Evolutionary conservation across 306 rosid species (phyloP).

Genomic region (Senna tora): DNA sequence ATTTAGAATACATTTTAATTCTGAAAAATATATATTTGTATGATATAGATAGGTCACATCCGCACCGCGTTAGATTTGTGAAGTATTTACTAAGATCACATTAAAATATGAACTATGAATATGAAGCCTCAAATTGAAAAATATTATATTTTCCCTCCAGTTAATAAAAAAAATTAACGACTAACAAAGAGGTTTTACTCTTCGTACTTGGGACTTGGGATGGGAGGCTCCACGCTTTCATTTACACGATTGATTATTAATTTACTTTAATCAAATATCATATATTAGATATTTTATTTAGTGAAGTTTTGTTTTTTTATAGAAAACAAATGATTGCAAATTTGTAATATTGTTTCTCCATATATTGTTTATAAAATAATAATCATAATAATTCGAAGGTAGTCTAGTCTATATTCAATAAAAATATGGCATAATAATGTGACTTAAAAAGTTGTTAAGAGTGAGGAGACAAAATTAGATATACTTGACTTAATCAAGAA

Average conservation of each 20-base stretch:
- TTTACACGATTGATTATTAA: not conserved
- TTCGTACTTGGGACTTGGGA: too few relatives aligned
- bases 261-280: not conserved
- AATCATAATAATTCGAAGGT: too few relatives aligned
- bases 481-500: not conserved
- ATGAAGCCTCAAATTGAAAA: not conserved
- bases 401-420: too few relatives aligned
- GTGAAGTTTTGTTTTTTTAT: too few relatives aligned
- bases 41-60: too few relatives aligned
- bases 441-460: too few relatives aligned
- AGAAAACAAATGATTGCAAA: too few relatives aligned
- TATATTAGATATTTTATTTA: not conserved
- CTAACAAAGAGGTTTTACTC: not conserved
- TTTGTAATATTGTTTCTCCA: not conserved
- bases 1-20: not conserved
- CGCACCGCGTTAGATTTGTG: too few relatives aligned
- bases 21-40: too few relatives aligned
- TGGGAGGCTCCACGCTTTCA: not conserved
- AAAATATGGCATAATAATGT: not conserved
- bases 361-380: too few relatives aligned
- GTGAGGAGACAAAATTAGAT: not conserved
- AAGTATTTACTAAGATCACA: not conserved
- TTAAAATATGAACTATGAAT: not conserved
- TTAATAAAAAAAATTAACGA: too few relatives aligned
- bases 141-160: too few relatives aligned